A percentile compares a stretch with the other conserved stretches of the same genome.
Conservation (phyloP, 1,284 basidiomycete species). For the Sporisorium reilianum region DNA sequence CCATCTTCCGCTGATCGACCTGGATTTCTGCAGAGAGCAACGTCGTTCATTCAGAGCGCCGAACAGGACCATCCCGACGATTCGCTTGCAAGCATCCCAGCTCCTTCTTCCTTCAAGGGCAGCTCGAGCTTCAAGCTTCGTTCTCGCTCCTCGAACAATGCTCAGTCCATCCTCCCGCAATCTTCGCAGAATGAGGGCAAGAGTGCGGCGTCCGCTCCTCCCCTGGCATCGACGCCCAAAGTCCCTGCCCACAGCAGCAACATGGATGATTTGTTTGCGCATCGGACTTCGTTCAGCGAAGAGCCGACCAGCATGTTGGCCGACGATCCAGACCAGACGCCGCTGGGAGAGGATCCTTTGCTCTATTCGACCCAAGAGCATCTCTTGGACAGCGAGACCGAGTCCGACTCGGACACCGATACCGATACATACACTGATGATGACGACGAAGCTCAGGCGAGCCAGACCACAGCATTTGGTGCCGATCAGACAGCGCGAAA, state of each 20-base stretch:
- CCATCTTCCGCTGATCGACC: not conserved
- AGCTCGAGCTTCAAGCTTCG: conserved; percentile 42
- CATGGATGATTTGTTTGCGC: conserved; percentile 11
- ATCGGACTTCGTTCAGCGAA: conserved; percentile 36
- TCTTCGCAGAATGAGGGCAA: not conserved
- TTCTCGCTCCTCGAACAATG: conserved; percentile 23
- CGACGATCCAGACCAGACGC: conserved; percentile 53
- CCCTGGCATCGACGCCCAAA: conserved; percentile 2
- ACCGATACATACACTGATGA: conserved; percentile 7
- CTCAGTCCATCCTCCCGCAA: no score
- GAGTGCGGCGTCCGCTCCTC: not conserved
- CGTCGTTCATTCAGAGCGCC: conserved; percentile 1
- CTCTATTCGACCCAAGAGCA: conserved; percentile 48
- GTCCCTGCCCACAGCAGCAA: not conserved
- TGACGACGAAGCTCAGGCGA: conserved; percentile 9
- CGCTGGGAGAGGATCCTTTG: conserved; percentile 57
- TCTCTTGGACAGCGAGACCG: conserved; percentile 47
- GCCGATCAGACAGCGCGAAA: not conserved
- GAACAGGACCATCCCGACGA: conserved; percentile 30
- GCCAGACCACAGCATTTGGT: not conserved
- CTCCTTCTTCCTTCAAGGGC: conserved; percentile 31
- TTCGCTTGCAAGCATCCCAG: conserved; percentile 34
- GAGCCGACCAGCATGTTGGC: conserved; percentile 53
- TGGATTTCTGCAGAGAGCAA: not conserved
- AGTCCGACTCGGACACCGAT: conserved; percentile 34